A percentile compares a stretch with the other conserved stretches of the same genome.
Evolutionary conservation across 1,284 basidiomycete genomes (phyloP).

Genomic region (Tausonia pullulans): DNA sequence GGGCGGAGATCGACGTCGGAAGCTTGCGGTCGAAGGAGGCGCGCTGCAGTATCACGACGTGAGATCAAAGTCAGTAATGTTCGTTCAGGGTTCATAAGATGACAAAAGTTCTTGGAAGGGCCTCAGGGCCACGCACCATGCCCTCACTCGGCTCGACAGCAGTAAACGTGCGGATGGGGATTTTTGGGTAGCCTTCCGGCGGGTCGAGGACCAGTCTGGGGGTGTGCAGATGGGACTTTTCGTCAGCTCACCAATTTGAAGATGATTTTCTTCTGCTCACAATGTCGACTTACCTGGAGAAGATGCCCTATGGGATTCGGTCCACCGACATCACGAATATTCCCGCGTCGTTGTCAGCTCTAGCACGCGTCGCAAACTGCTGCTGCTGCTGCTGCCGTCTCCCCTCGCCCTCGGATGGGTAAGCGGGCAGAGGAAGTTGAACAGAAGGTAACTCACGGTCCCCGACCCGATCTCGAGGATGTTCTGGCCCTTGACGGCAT

Average conservation of each 20-base stretch:
- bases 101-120: too few species aligned
- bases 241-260: too few species aligned
- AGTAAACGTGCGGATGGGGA: neutral
- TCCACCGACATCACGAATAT: neutral
- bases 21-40: slow-evolving; percentile 1
- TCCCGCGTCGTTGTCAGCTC: too few species aligned
- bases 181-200: slow-evolving; percentile 4
- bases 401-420: too few species aligned
- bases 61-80: neutral
- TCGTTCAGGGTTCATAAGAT: neutral
- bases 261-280: too few species aligned
- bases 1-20: neutral
- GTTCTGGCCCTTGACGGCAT: neutral
- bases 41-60: neutral
- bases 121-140: slow-evolving; percentile 1
- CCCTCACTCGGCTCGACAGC: slow-evolving; percentile 9
- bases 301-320: neutral
- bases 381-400: too few species aligned
- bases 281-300: neutral
- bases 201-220: neutral
- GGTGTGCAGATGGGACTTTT: too few species aligned
- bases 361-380: too few species aligned
- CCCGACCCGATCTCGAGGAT: slow-evolving; percentile 5
- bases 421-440: neutral
- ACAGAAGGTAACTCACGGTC: neutral